phyloP scores from a whole-genome alignment of 2,329 filamentous ascomycete genomes.

The Ophiobolus disseminans region DNA sequence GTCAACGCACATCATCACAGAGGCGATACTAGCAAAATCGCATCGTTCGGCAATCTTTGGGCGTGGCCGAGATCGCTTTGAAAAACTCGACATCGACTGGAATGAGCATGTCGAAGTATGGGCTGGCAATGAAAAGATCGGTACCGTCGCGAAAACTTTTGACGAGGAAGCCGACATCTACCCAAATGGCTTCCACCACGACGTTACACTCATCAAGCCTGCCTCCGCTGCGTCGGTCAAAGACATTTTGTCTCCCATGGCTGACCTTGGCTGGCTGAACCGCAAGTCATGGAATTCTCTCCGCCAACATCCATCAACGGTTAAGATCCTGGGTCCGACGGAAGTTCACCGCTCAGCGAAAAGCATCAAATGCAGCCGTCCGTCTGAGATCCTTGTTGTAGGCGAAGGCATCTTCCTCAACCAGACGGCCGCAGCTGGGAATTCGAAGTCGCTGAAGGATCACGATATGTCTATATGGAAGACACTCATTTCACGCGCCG shows the following conservation, averaged over 20 bases:
- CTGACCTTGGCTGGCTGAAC: conserved; percentile 23
- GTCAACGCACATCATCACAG: conserved; percentile 30
- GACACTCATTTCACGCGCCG: conserved; percentile 20
- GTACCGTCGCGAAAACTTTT: conserved; percentile 22
- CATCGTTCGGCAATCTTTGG: conserved; percentile 13
- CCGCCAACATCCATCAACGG: conserved; percentile 13
- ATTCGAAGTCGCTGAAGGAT: conserved; percentile 10
- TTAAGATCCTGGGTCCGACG: conserved; percentile 22
- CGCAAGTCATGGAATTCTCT: conserved; percentile 16
- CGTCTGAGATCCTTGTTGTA: conserved; percentile 21
- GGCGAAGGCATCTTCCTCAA: conserved; percentile 30
- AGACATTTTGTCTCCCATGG: conserved; percentile 15
- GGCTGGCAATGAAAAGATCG: conserved; percentile 25
- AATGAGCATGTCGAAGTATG: conserved; percentile 29
- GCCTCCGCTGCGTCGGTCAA: background rate
- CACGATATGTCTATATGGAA: conserved; percentile 22
- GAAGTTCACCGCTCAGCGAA: conserved; percentile 15
- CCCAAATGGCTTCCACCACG: conserved; percentile 25
- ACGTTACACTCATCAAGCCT: conserved; percentile 24
- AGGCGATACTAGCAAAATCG: conserved; percentile 25
- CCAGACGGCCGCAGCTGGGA: conserved; percentile 8
- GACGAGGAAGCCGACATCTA: conserved; percentile 21
- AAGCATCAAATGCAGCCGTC: conserved; percentile 13
- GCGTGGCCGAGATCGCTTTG: conserved; percentile 6
- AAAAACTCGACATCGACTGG: conserved; percentile 23